Conservation (phyloP, 306 rosid species). For the Biancaea sappan region DNA sequence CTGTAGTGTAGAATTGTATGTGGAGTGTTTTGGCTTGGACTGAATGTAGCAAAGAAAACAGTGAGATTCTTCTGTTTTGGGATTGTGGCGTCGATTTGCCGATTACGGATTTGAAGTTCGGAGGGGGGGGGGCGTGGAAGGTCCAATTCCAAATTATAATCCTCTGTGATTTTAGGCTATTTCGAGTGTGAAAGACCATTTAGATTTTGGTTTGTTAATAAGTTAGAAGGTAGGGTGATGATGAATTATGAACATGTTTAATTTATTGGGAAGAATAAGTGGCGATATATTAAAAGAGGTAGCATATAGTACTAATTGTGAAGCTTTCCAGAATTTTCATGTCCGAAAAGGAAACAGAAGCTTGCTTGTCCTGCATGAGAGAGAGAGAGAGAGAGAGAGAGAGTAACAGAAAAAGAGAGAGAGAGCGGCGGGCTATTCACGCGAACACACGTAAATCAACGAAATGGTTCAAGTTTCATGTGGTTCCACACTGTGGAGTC, state of each 20-base stretch:
- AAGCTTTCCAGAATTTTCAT: conserved; percentile 1
- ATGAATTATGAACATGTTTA: not conserved
- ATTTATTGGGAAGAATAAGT: not conserved
- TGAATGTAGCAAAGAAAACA: not conserved
- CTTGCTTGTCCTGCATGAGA: not conserved
- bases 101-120: not conserved
- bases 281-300: not conserved
- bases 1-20: not conserved
- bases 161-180: not conserved
- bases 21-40: not conserved
- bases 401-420: not conserved
- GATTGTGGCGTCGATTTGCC: not conserved
- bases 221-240: not conserved
- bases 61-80: not conserved
- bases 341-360: not conserved
- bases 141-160: not conserved
- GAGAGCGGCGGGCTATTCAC: conserved; percentile 24
- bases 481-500: not conserved
- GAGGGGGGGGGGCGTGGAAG: not conserved
- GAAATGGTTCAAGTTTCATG: not conserved
- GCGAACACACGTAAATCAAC: conserved; percentile 5
- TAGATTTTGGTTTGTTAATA: not conserved
- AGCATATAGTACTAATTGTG: not conserved
- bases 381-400: not conserved
- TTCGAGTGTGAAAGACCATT: no score